phyloP scores from a whole-genome alignment of 2,329 filamentous ascomycete genomes.

The Verticillium nubilum region DNA sequence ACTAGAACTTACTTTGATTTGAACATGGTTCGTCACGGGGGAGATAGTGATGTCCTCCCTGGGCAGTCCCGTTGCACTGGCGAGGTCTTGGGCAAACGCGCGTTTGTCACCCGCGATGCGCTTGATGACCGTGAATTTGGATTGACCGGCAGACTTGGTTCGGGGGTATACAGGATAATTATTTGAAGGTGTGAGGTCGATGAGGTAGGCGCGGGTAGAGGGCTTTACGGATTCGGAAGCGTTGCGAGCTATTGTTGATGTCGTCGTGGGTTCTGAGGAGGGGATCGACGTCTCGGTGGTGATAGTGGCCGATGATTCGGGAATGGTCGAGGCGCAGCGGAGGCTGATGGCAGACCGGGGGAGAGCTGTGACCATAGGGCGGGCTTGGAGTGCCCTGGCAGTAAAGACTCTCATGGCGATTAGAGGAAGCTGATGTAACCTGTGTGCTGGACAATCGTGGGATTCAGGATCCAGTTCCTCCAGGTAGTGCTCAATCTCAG shows the following conservation, averaged over 20 bases:
- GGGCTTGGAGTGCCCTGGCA: not conserved
- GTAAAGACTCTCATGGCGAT: not conserved
- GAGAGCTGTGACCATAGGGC: not conserved
- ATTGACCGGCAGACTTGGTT: slow-evolving; percentile 69
- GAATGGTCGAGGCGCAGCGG: slow-evolving; percentile 8
- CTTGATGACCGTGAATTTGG: slow-evolving; percentile 68
- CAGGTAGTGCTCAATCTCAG: not conserved
- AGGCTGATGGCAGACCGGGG: not conserved
- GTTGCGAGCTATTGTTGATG: slow-evolving; percentile 11
- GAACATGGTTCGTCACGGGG: slow-evolving; percentile 64
- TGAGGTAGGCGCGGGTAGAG: slow-evolving; percentile 62
- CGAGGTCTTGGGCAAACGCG: slow-evolving; percentile 59
- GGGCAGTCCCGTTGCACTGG: slow-evolving; percentile 50
- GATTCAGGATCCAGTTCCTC: not conserved
- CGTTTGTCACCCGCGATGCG: slow-evolving; percentile 70
- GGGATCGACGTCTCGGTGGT: slow-evolving; percentile 2
- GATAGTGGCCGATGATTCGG: slow-evolving; percentile 3
- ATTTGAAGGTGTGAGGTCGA: slow-evolving; percentile 64
- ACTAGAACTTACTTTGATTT: slow-evolving; percentile 58
- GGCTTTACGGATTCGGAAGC: slow-evolving; percentile 32
- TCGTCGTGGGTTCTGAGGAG: slow-evolving; percentile 10
- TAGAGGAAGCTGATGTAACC: not conserved
- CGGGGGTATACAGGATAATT: slow-evolving; percentile 74
- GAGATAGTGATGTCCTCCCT: slow-evolving; percentile 49
- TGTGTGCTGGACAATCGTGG: not conserved